Evolutionary conservation across 108 stramenopile genomes (phyloP), one percentile per base, ranked within the genome.

Genomic region (Conticribra weissflogii): DNA sequence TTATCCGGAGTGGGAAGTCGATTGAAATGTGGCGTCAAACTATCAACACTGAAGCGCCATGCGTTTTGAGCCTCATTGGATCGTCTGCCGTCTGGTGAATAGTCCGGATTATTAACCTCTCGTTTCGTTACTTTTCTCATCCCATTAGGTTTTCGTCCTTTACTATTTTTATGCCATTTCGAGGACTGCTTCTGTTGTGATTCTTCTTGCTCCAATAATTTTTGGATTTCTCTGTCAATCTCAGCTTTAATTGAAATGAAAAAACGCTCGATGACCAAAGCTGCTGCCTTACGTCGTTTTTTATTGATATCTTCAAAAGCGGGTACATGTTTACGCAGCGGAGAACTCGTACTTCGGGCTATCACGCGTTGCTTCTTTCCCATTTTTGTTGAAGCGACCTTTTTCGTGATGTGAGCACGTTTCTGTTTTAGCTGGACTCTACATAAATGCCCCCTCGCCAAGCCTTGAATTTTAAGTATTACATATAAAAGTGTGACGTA

Each of bases 231-330:
- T 25, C 81, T 78, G 25, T 93, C 87, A 17, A 87, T 87, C 58
- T 89, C 87, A 23, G 58, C 60, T 72, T 83, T 85, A 15, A 90
- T 87, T 70, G 59, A 61, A 51, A 84, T 67, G 62, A 90, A 93
- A 54, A 93, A 93, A 3, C 86, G 73, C 54, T 90, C 86, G 45
- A 93, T 87, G 0, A 81, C 61, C 30, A 71, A 44, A 9, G 88
- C 92, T 50, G 88, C 91, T 48, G 68, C 54, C 46, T 80, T 41
- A 78, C 72, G 49, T 76, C 15, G n/a, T 59, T 15, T n/a, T 29
- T 41, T 59, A 36, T 32, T 59, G 32, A 29, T 59, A 36, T 59
- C 27, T 50, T 18, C 25, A n/a, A n/a, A n/a, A n/a, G n/a, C n/a
- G n/a, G n/a, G n/a, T n/a, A n/a, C n/a, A n/a, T n/a, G n/a, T n/a